Conservation (phyloP, 768 basidiomycete genomes). For the Lentinula detonsa region DNA sequence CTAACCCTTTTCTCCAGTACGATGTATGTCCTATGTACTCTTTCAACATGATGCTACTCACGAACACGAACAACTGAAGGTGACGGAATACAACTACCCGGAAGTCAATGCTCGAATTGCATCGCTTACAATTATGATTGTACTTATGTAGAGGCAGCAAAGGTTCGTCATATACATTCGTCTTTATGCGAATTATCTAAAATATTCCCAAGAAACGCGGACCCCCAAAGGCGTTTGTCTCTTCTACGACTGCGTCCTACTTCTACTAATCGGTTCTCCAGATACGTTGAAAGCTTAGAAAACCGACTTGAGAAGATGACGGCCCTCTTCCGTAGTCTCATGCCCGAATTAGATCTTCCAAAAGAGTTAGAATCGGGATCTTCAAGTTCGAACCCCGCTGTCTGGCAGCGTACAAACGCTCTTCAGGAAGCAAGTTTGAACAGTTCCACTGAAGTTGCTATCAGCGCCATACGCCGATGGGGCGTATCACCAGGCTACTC, state of each 20-base stretch:
- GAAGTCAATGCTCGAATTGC: conserved; percentile 65
- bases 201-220: conserved; percentile 40
- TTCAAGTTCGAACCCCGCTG: conserved; percentile 9
- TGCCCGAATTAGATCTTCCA: conserved; percentile 57
- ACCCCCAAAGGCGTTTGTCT: conserved; percentile 53
- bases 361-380: conserved; percentile 40
- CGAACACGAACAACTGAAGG: conserved; percentile 25
- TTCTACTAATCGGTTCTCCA: conserved; percentile 8
- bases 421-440: not conserved
- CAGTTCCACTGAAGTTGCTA: conserved; percentile 13
- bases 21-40: conserved; percentile 38
- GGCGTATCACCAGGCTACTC: not conserved
- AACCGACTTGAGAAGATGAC: conserved; percentile 57
- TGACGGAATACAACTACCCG: conserved; percentile 68
- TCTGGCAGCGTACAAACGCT: not conserved
- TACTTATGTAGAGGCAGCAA: conserved; percentile 64
- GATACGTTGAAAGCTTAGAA: conserved; percentile 60
- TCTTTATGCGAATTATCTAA: not conserved
- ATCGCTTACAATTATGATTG: conserved; percentile 57
- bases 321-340: conserved; percentile 37
- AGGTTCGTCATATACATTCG: conserved; percentile 35
- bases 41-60: not conserved
- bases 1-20: conserved; percentile 34
- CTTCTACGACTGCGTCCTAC: not conserved
- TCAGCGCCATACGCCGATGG: conserved; percentile 21